Percentiles rank a stretch among this genome's conserved stretches.
These are phyloP conservation scores for Termitomyces sp. DNA, from an alignment of 768 basidiomycete genomes.

Conservation along the genomic window DNA sequence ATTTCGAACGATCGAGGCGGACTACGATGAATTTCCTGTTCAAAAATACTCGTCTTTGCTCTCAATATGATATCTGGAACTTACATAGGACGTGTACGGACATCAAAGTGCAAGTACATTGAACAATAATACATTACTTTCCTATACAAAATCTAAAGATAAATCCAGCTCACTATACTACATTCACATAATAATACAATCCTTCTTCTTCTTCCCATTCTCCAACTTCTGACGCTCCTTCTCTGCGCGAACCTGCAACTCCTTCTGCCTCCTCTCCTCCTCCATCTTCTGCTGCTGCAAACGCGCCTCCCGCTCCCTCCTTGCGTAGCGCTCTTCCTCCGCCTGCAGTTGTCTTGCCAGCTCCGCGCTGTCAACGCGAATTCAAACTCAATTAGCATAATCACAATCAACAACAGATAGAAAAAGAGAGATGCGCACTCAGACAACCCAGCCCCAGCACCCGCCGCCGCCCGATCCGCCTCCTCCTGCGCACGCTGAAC, in stretches of 20 bases:
- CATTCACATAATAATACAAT: conserved; percentile 58
- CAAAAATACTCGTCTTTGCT: no score
- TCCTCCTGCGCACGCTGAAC: conserved; percentile 41
- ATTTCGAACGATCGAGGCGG: no score
- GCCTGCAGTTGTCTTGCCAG: conserved; percentile 77
- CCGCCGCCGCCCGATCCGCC: conserved; percentile 8
- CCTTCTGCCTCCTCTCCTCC: conserved; percentile 21
- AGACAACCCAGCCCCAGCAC: conserved; percentile 29
- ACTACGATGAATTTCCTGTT: no score
- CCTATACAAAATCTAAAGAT: conserved; percentile 2
- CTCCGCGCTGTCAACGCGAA: conserved; percentile 41
- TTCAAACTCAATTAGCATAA: conserved; percentile 4
- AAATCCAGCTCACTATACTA: background rate
- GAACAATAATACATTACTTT: background rate
- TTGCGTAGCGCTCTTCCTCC: conserved; percentile 66
- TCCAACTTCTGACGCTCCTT: conserved; percentile 25
- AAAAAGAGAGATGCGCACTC: conserved; percentile 48
- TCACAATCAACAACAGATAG: background rate
- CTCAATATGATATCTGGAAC: no score
- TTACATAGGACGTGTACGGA: no score
- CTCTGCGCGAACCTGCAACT: conserved; percentile 23
- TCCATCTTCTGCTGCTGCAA: conserved; percentile 25
- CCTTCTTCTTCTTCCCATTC: conserved; percentile 45
- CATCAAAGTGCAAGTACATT: background rate
- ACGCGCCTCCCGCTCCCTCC: conserved; percentile 30